Evolutionary conservation across 73 alveolate species (phyloP), one percentile per base, ranked within the genome.

Genomic region (Stentor coeruleus): DNA sequence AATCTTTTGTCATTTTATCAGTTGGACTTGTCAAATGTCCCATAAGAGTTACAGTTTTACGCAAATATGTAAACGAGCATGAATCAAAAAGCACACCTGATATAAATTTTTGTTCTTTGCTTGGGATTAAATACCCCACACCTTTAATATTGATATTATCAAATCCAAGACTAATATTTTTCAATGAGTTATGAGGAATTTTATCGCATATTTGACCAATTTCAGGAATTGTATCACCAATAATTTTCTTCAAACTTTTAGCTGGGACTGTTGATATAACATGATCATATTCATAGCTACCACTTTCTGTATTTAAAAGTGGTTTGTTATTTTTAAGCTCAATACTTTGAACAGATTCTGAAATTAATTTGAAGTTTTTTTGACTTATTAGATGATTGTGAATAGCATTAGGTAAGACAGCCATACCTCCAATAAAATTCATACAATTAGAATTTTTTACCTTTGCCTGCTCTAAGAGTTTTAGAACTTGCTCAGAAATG

Each of bases 21-120:
- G n/a, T 26, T 15, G 15, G 1, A 28, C 15, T 15, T 26, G 36
- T 11, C 14, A 26, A 66, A 66, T 0, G 14, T 66, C 79, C 79
- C 79, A 66, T 66, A 66, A 66, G n/a, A 1, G 79, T 28, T 26
- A 66, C n/a, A 2, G 49, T 20, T 66, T 37, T 37, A 20, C 15
- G 20, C 37, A 20, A 40, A 20, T 20, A 2, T 0, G 79, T 37
- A 66, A 66, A 66, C 14, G n/a, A 31, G 0, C 40, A 66, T 14
- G 79, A 66, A 66, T 66, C 79, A 66, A 28, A 66, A 31, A 66
- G 79, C n/a, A 33, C 79, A 0, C 79, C 79, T 26, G 42, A 26
- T 66, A 66, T 1, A 66, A 20, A 0, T 1, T 37, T 28, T 66
- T 66, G n/a, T 26, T 26, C 26, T 31, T 31, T 66, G n/a, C 37